Base-by-base conservation (phyloP, 108 stramenopile genomes). In the Parmales sp. region DNA sequence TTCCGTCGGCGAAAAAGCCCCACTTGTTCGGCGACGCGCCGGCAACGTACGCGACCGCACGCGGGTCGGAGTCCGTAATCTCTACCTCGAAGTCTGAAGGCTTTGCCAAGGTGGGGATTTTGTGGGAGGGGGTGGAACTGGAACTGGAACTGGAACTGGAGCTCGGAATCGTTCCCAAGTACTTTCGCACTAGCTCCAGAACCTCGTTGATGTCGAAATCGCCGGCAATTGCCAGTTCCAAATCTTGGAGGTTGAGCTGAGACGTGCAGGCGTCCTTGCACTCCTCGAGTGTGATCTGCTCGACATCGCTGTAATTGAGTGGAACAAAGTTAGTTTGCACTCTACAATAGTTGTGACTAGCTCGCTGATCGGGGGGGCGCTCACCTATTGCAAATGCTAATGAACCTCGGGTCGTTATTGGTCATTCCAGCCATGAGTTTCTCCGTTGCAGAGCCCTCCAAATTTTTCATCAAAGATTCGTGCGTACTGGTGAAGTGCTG, bases 221-320 rank as follows among this genome's bases (percentile, higher is more conserved):
- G n/a, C 95, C 96, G n/a, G 89, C 85, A 64, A 92, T 72, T 16
- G 90, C 90, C 9, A 98, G 88, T 70, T 98, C 97, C 49, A 95
- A 69, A 22, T 90, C 83, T 3, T 78, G 74, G 28, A 95, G 93
- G 11, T 74, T 68, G 68, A 98, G 73, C 64, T 95, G 94, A 9
- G 89, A 88, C 88, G 88, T 88, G 74, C 95, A 88, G 3, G 94
- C 90, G 65, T 76, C 76, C 64, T 88, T 80, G 7, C 91, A 93
- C 63, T 91, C 91, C 7, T 89, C 89, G 4, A 93, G 77, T 26
- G 88, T 89, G 29, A 93, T 80, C 34, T 72, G 79, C 65, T 97
- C 87, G 29, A 93, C 85, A 16, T 83, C 77, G 43, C 88, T 85
- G 41, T 89, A 81, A 22, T 90, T 88, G 26, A 95, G 85, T 4